Percentiles rank a stretch among this genome's conserved stretches.
Conservation (phyloP, 208 protist species). For the Naegleria gruberi region DNA sequence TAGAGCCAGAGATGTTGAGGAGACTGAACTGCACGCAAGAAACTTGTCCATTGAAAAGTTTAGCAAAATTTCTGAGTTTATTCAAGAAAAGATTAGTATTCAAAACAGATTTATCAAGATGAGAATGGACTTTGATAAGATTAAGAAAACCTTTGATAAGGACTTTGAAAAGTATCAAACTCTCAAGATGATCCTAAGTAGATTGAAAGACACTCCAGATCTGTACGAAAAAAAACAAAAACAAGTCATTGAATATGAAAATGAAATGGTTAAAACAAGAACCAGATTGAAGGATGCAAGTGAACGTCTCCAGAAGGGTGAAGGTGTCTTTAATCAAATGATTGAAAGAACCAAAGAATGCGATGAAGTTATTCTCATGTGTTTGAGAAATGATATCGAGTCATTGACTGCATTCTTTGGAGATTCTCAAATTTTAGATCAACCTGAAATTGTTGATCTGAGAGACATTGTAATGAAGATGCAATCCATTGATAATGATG, state of each 20-base stretch:
- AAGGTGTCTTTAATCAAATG: neutral
- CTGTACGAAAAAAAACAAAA: neutral
- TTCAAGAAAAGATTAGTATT: neutral
- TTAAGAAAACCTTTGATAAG: neutral
- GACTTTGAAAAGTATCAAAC: neutral
- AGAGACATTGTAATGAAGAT: neutral
- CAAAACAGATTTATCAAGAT: slow-evolving; percentile 4
- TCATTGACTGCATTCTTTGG: neutral
- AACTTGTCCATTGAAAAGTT: neutral
- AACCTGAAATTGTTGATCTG: neutral
- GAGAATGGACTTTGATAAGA: neutral
- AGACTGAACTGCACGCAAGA: neutral
- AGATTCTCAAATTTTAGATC: neutral
- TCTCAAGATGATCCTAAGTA: neutral
- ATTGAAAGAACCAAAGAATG: neutral
- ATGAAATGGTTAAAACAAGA: neutral
- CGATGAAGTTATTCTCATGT: neutral
- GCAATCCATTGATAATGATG: neutral
- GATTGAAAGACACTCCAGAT: neutral
- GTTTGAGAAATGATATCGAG: neutral
- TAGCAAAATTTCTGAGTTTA: neutral
- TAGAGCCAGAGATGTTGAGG: neutral
- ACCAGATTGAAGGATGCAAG: neutral
- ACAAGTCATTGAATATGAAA: neutral
- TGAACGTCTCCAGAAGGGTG: neutral